A percentile compares a stretch with the other conserved stretches of the same genome.
These are phyloP conservation scores for Botrytis hyacinthi DNA, from an alignment of 2,329 filamentous ascomycete genomes.

Conservation along the genomic window DNA sequence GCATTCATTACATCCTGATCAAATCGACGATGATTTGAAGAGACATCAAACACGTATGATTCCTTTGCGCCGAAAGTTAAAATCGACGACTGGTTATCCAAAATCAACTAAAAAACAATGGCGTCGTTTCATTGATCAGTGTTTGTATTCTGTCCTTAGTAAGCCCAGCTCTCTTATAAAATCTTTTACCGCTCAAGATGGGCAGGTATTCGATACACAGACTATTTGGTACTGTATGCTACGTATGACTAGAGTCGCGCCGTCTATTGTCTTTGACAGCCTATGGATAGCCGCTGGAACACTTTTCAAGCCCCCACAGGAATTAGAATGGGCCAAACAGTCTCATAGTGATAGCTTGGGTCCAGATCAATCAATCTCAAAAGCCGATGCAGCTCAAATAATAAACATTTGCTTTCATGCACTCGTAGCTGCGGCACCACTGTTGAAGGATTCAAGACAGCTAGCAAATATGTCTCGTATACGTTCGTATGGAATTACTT, in stretches of 20 bases:
- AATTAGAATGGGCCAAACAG: constrained; percentile 34
- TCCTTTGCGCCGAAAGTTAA: constrained; percentile 9
- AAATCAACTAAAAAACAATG: constrained; percentile 43
- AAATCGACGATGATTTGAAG: constrained; percentile 24
- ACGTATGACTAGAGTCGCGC: constrained; percentile 55
- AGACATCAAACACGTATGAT: constrained; percentile 18
- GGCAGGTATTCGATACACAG: constrained; percentile 57
- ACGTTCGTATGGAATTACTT: constrained; percentile 44
- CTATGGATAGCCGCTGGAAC: constrained; percentile 61
- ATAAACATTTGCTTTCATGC: constrained; percentile 61
- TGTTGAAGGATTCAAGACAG: constrained; percentile 33
- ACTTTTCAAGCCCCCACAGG: constrained; percentile 54
- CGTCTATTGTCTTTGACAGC: constrained; percentile 60
- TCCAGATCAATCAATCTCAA: constrained; percentile 29
- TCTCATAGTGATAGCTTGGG: constrained; percentile 3
- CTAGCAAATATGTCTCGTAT: constrained; percentile 61
- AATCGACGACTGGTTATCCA: neutral
- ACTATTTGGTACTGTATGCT: constrained; percentile 63
- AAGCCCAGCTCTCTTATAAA: constrained; percentile 53
- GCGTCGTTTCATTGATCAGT: constrained; percentile 62
- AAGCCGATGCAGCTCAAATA: constrained; percentile 34
- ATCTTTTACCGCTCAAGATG: constrained; percentile 54
- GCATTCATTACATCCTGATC: constrained; percentile 45
- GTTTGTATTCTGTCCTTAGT: constrained; percentile 61
- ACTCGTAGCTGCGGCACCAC: constrained; percentile 56